Percentiles rank a stretch among this genome's conserved stretches.
These are phyloP conservation scores for Cordyceps javanica DNA, from an alignment of 2,329 filamentous ascomycete genomes.

Conservation along the genomic window DNA sequence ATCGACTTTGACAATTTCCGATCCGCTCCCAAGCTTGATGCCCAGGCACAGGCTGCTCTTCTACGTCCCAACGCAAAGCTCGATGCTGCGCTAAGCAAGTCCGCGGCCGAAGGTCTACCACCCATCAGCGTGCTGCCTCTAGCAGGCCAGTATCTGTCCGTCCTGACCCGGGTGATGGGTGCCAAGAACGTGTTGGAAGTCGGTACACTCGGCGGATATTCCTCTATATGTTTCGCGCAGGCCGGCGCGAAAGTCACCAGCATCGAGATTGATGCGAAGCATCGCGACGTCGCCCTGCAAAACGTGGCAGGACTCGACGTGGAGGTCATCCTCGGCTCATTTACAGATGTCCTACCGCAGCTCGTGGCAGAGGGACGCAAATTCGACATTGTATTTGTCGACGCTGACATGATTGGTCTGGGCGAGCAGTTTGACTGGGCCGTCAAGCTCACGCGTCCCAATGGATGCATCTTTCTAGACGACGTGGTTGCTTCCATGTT, in stretches of 20 bases:
- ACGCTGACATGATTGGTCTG: slow-evolving; percentile 43
- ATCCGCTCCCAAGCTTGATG: slow-evolving; percentile 19
- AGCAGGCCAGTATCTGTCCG: slow-evolving; percentile 32
- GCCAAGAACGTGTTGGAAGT: slow-evolving; percentile 43
- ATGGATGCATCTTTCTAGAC: slow-evolving; percentile 39
- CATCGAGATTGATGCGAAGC: slow-evolving; percentile 40
- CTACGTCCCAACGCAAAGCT: slow-evolving; percentile 11
- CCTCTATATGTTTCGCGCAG: slow-evolving; percentile 45
- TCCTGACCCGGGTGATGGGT: slow-evolving; percentile 30
- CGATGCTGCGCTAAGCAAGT: slow-evolving; percentile 24
- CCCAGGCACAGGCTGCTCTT: neutral
- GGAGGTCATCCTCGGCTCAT: slow-evolving; percentile 36
- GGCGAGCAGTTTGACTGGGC: slow-evolving; percentile 40
- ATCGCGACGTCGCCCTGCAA: slow-evolving; percentile 37
- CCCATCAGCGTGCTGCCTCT: slow-evolving; percentile 30
- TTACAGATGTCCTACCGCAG: slow-evolving; percentile 29
- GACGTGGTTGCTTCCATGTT: slow-evolving; percentile 36
- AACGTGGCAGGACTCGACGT: slow-evolving; percentile 37
- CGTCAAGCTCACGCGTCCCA: slow-evolving; percentile 29
- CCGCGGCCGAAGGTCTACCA: slow-evolving; percentile 26
- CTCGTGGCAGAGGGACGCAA: slow-evolving; percentile 33
- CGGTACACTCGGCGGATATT: slow-evolving; percentile 49
- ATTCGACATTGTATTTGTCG: slow-evolving; percentile 45
- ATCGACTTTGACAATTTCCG: slow-evolving; percentile 5
- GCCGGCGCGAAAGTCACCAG: slow-evolving; percentile 35